Conservation (phyloP, 345 rosid species). For the Cochlearia excelsa region DNA sequence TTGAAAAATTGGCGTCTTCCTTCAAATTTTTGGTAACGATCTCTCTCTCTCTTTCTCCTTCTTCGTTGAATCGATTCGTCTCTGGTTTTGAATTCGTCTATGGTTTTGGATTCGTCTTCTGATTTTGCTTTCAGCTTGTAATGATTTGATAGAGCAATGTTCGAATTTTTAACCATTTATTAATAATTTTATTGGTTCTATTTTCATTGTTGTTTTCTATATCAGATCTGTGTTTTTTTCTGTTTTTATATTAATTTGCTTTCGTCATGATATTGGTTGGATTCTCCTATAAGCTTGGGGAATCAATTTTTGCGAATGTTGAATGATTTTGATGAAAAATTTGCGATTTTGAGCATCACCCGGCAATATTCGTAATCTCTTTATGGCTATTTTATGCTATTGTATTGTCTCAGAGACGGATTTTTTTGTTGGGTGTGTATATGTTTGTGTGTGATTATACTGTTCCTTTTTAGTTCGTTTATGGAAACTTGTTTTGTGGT, state of each 20-base stretch:
- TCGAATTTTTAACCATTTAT: no score
- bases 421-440: no score
- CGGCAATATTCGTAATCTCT: no score
- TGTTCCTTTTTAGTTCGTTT: not conserved
- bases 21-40: not conserved
- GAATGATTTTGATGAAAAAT: not conserved
- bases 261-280: not conserved
- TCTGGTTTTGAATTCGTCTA: not conserved
- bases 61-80: not conserved
- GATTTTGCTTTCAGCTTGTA: not conserved
- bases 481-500: not conserved
- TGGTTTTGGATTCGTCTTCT: not conserved
- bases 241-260: not conserved
- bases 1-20: conserved; percentile 12
- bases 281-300: not conserved
- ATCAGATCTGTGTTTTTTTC: conserved; percentile 24
- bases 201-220: not conserved
- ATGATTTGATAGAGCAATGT: no score
- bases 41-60: not conserved
- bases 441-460: not conserved
- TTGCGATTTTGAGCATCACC: no score
- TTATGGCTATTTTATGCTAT: no score
- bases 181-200: no score
- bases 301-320: not conserved
- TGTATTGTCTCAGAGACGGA: no score